Evolutionary conservation across 2,329 filamentous ascomycete genomes (phyloP).

Genomic region (Paraconiothyrium brasiliense): DNA sequence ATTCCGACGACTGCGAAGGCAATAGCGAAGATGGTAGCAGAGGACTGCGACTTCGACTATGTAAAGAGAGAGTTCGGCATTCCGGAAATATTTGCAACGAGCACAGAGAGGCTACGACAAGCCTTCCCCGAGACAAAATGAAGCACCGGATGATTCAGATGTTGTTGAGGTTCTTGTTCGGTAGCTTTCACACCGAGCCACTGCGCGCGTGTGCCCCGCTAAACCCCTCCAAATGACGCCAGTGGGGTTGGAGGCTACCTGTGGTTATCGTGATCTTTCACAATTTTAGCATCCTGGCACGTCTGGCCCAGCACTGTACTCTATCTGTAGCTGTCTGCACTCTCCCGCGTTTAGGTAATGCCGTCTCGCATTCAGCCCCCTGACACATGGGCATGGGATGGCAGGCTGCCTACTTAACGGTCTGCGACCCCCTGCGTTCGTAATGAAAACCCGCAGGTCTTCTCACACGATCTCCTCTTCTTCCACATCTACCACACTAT

Average conservation of each 20-base stretch:
- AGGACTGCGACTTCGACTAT: conserved; percentile 41
- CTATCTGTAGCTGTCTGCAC: conserved; percentile 23
- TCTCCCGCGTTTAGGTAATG: conserved; percentile 27
- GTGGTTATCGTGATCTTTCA: conserved; percentile 29
- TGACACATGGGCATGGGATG: neutral
- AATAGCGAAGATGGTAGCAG: conserved; percentile 53
- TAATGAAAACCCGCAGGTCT: conserved; percentile 3
- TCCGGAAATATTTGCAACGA: conserved; percentile 50
- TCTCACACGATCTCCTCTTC: conserved; percentile 11
- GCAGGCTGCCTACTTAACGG: conserved; percentile 5
- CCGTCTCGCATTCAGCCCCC: conserved; percentile 4
- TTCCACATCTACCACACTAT: neutral
- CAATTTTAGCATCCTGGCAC: conserved; percentile 30
- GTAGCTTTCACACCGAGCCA: conserved; percentile 26
- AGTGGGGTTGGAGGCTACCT: conserved; percentile 28
- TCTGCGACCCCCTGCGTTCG: neutral
- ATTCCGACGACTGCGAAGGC: conserved; percentile 55
- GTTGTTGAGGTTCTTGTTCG: conserved; percentile 21
- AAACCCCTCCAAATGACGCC: conserved; percentile 26
- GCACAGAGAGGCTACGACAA: conserved; percentile 34
- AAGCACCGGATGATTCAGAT: neutral
- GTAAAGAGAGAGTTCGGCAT: conserved; percentile 43
- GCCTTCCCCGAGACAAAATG: neutral
- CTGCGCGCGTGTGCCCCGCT: conserved; percentile 19
- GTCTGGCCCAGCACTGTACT: conserved; percentile 29